Evolutionary conservation across 78 protist genomes (phyloP).

Genomic region (Anaeramoeba flamelloides): DNA sequence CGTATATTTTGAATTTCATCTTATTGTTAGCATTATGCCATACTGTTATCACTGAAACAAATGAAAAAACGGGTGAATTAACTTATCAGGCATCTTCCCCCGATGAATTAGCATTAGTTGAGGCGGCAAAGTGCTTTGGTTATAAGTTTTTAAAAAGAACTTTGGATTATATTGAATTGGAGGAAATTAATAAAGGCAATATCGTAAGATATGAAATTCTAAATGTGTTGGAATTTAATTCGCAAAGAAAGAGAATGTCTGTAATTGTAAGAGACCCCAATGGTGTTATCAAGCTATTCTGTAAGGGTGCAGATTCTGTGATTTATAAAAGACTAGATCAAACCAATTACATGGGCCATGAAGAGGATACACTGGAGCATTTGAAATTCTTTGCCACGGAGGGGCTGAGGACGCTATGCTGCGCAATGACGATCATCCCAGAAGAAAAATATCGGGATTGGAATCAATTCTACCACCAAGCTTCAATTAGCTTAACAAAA

Average conservation of each 20-base stretch:
- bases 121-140: background rate
- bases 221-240: background rate
- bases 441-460: background rate
- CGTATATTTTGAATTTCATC: background rate
- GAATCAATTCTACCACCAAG: background rate
- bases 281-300: background rate
- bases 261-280: background rate
- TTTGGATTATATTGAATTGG: background rate
- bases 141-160: background rate
- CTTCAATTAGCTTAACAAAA: background rate
- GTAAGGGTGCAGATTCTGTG: background rate
- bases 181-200: slow-evolving; percentile 17
- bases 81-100: background rate
- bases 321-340: background rate
- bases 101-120: background rate
- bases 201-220: background rate
- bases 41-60: background rate
- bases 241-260: background rate
- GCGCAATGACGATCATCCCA: background rate
- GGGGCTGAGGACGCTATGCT: background rate
- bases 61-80: background rate
- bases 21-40: background rate
- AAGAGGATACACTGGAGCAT: background rate
- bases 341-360: no score
- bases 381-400: background rate